Evolutionary conservation across 176 grass and related monocot species (phyloP), one percentile per base, ranked within the genome.

Genomic region (Calamus simplicifolius): DNA sequence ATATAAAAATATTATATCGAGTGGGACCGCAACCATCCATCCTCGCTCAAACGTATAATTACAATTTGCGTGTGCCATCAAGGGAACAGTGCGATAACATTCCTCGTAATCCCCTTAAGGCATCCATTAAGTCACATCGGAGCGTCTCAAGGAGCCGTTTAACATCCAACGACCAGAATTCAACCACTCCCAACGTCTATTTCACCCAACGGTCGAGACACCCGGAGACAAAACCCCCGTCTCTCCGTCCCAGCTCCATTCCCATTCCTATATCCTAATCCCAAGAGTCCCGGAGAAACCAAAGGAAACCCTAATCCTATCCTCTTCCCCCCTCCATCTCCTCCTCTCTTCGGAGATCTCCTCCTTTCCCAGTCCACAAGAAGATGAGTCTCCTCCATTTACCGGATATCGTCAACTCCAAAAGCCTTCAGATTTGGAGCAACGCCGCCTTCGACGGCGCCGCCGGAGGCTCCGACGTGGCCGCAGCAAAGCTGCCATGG

Each of bases 181-280:
- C n/a, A 54, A 58, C 17, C 25, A 17, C 8, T 38, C 30, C 61
- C 55, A 82, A 82, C 73, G 79, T 62, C 79, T 77, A 74, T 43
- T 71, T 71, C 49, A 28, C 64, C 52, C 68, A 82, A 82, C 79
- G 79, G 79, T 82, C 79, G 49, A 76, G 75, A 75, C 74, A 52
- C 29, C 48, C 28, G 48, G 5, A 13, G 35, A 43, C 35, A 43
- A 43, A 59, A 59, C 52, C 57, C 50, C 75, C 59, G 60, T 51
- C 26, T 51, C 50, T 29, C 27, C 18, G 5, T 15, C n/a, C 43
- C 25, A 3, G 27, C 6, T 25, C 19, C 5, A 19, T 50, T 48
- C 55, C 21, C 69, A 18, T 57, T 73, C 54, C n/a, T n/a, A n/a
- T n/a, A n/a, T n/a, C n/a, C 28, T 29, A 5, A 4, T 31, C 7